Base-by-base conservation (phyloP, 148 eudicot genomes). In the Rhododendron henanense region DNA sequence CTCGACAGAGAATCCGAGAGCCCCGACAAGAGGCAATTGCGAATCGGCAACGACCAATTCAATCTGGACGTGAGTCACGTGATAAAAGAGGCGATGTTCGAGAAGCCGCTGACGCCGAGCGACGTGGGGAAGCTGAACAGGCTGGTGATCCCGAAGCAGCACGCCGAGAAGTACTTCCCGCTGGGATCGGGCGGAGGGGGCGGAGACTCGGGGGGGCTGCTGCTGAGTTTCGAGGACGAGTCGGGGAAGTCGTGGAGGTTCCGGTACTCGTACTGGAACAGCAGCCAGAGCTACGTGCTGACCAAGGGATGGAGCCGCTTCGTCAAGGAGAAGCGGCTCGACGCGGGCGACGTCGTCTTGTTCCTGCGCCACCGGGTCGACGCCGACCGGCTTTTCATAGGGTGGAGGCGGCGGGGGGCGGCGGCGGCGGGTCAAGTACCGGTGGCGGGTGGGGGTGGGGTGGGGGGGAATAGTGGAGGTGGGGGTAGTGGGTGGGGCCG, bases 301-400 rank as follows among this genome's bases (percentile, higher is more conserved):
- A 97, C 99, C 0, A 95, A 94, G 80, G 99, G 99, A 0, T 97
- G 99, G 99, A 95, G 98, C 87, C 94, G 98, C 0, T 97, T 91
- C 77, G 98, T 97, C 18, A 97, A 95, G 86, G 98, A 97, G 84
- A 97, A 95, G 83, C 71, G 84, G 84, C 94, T 97, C 14, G 92
- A 93, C 23, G 95, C 98, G 25, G 98, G 99, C 7, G 98, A 97
- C 75, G 89, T 94, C 41, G 98, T 97, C 3, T 83, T 91, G 55
- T 97, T 97, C 86, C 84, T 89, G 35, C 93, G 98, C 6, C 92
- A 91, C 84, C 91, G 93, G 18, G 16, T 81, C 2, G 92, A 91
- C 21, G 23, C 71, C 4, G 90, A 93, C 45, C 90, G 94, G 16
- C 83, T 93, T 11, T 96, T 96, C 31, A 94, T 96, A 1, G 94